These are phyloP conservation scores for Xylaria hypoxylon DNA, from an alignment of 2,329 filamentous ascomycete genomes.

Conservation along the genomic window DNA sequence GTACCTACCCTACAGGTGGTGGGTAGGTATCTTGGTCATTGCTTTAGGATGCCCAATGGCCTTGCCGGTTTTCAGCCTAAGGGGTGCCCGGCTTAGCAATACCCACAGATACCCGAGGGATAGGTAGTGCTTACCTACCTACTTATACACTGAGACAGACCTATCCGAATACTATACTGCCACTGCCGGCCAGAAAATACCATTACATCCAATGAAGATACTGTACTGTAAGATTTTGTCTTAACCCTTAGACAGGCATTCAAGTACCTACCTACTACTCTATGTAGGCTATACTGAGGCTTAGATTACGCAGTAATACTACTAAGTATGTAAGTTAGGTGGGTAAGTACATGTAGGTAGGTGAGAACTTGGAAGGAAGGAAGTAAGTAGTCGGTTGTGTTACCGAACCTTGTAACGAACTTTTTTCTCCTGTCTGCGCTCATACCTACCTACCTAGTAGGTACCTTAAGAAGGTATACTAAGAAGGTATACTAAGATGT, in stretches of 20 bases:
- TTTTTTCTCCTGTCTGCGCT: not conserved
- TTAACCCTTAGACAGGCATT: not conserved
- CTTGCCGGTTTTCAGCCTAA: conserved; percentile 11
- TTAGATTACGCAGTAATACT: no score
- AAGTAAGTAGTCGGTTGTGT: conserved; percentile 14
- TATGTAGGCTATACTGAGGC: no score
- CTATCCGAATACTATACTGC: no score
- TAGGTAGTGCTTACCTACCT: no score
- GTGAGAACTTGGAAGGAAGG: no score
- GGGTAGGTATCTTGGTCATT: conserved; percentile 4
- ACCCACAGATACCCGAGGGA: conserved; percentile 33
- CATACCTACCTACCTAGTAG: no score
- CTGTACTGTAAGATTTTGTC: conserved; percentile 1
- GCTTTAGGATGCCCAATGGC: conserved; percentile 8
- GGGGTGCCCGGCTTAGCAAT: conserved; percentile 31
- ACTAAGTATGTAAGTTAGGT: not conserved
- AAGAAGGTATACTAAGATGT: not conserved
- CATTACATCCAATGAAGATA: not conserved
- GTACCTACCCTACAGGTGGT: no score
- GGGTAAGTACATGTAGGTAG: not conserved
- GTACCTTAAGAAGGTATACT: no score
- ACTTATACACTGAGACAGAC: conserved; percentile 6
- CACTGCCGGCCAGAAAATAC: not conserved
- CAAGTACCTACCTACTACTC: not conserved
- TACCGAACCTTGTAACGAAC: conserved; percentile 23